phyloP scores from a whole-genome alignment of 768 basidiomycete genomes.

The Cystobasidium tubakii region DNA sequence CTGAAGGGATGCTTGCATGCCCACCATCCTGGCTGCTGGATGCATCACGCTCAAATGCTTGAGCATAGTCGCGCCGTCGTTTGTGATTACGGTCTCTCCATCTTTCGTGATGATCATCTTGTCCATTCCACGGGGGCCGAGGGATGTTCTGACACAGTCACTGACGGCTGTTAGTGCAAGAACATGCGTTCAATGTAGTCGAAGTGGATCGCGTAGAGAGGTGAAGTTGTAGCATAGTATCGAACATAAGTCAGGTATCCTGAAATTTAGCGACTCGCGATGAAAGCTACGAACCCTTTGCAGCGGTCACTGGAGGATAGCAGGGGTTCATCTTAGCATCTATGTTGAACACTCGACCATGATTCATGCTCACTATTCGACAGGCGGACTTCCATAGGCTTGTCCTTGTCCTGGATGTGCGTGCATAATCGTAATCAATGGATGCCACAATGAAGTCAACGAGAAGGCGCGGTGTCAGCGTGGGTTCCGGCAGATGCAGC shows the following conservation, averaged over 20 bases:
- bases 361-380: conserved; percentile 59
- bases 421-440: not conserved
- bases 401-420: conserved; percentile 59
- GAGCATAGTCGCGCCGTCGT: conserved; percentile 96
- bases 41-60: conserved; percentile 92
- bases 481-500: not conserved
- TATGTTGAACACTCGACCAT: not conserved
- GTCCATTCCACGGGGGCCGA: conserved; percentile 99
- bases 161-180: conserved; percentile 59
- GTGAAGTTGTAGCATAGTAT: not conserved
- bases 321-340: not conserved
- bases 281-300: conserved; percentile 56
- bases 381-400: conserved; percentile 94
- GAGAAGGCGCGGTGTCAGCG: not conserved
- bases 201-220: not conserved
- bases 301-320: conserved; percentile 64
- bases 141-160: conserved; percentile 82
- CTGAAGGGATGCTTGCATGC: conserved; percentile 41
- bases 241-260: not conserved
- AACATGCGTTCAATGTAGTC: not conserved
- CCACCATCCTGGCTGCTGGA: conserved; percentile 95
- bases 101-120: conserved; percentile 86
- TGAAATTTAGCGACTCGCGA: not conserved
- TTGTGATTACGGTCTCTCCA: conserved; percentile 95
- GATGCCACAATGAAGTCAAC: not conserved